phyloP scores from a whole-genome alignment of 805 yeast genomes.

The Saturnispora quitensis region DNA sequence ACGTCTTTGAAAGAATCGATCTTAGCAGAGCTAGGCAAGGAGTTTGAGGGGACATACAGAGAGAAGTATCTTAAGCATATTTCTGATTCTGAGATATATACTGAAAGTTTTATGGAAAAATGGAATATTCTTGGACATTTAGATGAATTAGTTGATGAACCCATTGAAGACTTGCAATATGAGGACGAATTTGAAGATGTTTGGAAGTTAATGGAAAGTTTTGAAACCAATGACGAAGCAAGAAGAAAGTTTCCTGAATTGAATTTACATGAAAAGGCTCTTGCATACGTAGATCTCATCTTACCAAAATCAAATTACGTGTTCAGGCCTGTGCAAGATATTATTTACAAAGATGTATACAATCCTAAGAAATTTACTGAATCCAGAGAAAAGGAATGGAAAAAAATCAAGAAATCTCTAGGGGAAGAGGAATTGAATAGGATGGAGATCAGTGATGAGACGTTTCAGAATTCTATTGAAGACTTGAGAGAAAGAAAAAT shows the following conservation, averaged over 20 bases:
- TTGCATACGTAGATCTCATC: conserved; percentile 14
- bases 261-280: conserved; percentile 13
- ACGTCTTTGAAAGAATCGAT: conserved; percentile 3
- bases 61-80: conserved; percentile 22
- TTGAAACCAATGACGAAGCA: conserved; percentile 10
- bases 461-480: conserved; percentile 16
- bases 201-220: conserved; percentile 5
- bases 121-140: conserved; percentile 21
- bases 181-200: neutral
- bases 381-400: conserved; percentile 23
- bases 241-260: conserved; percentile 9
- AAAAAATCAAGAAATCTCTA: conserved; percentile 19
- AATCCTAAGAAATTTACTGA: conserved; percentile 20
- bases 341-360: conserved; percentile 24
- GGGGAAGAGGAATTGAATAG: conserved; percentile 17
- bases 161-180: conserved; percentile 14
- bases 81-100: conserved; percentile 15
- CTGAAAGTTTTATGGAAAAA: conserved; percentile 22
- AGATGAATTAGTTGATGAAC: conserved; percentile 26
- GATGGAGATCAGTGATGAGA: conserved; percentile 19
- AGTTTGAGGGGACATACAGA: conserved; percentile 24
- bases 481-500: conserved; percentile 17
- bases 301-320: conserved; percentile 18
- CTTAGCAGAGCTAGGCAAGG: conserved; percentile 17
- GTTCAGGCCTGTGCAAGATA: conserved; percentile 23